Percentiles rank a stretch among this genome's conserved stretches.
These are phyloP conservation scores for Nannizzia gypsea DNA, from an alignment of 2,329 filamentous ascomycete species.

Conservation along the genomic window DNA sequence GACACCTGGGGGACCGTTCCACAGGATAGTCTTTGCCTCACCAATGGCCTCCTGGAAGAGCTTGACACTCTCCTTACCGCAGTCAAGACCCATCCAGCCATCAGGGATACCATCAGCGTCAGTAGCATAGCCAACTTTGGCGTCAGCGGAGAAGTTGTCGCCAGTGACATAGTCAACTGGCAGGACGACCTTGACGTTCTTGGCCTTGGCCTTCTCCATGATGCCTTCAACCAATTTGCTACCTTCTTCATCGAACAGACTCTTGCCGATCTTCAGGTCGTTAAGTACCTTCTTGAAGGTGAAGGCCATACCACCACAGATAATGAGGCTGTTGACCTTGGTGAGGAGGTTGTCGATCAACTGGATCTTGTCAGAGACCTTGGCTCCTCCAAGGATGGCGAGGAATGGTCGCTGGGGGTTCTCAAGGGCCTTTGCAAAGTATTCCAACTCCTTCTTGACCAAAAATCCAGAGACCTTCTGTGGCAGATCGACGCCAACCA, in stretches of 20 bases:
- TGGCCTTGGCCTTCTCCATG: constrained; percentile 89
- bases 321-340: constrained; percentile 93
- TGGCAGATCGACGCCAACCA: constrained; percentile 92
- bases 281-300: constrained; percentile 99
- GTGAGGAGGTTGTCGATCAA: constrained; percentile 97
- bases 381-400: constrained; percentile 93
- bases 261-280: constrained; percentile 77
- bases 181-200: constrained; percentile 89
- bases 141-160: constrained; percentile 85
- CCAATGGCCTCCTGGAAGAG: constrained; percentile 79
- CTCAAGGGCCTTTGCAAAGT: constrained; percentile 96
- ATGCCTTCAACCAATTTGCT: constrained; percentile 81
- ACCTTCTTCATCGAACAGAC: constrained; percentile 84
- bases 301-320: constrained; percentile 98
- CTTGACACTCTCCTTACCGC: constrained; percentile 75
- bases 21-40: constrained; percentile 89
- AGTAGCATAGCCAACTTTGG: constrained; percentile 66
- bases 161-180: constrained; percentile 93
- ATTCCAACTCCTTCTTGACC: constrained; percentile 99
- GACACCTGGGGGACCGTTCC: constrained; percentile 95
- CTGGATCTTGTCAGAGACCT: constrained; percentile 99
- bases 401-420: constrained; percentile 90
- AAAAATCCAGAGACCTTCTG: constrained; percentile 97
- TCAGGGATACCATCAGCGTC: constrained; percentile 86
- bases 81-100: constrained; percentile 96